phyloP scores from a whole-genome alignment of 331 rosid species.

The Prunus yedoensis region DNA sequence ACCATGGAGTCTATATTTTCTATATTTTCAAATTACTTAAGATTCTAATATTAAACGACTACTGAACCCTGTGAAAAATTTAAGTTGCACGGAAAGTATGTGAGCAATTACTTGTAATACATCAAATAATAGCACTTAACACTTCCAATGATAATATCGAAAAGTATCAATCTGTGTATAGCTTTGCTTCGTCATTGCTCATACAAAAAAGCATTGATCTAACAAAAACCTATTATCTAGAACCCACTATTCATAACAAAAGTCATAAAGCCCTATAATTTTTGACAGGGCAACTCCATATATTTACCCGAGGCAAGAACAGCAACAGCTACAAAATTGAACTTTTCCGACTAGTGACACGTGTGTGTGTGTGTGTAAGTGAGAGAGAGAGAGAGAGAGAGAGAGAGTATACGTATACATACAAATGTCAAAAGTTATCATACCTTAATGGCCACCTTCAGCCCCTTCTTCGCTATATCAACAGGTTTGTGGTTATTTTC shows the following conservation, averaged over 20 bases:
- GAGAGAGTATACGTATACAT: background rate
- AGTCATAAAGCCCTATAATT: background rate
- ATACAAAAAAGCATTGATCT: background rate
- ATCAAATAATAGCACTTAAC: background rate
- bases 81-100: background rate
- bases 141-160: background rate
- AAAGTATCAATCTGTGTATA: background rate
- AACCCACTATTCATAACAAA: background rate
- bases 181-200: background rate
- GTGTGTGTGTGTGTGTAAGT: background rate
- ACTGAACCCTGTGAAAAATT: background rate
- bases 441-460: slow-evolving; percentile 86
- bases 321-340: background rate
- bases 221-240: background rate
- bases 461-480: slow-evolving; percentile 88
- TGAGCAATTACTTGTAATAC: background rate
- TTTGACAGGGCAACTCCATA: background rate
- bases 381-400: too few relatives aligned
- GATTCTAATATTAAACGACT: background rate
- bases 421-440: background rate
- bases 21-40: background rate
- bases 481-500: slow-evolving; percentile 91
- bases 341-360: background rate
- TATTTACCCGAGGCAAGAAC: background rate
- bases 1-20: background rate